phyloP scores from a whole-genome alignment of 257 asterid species.

The Capsicum rhomboideum region DNA sequence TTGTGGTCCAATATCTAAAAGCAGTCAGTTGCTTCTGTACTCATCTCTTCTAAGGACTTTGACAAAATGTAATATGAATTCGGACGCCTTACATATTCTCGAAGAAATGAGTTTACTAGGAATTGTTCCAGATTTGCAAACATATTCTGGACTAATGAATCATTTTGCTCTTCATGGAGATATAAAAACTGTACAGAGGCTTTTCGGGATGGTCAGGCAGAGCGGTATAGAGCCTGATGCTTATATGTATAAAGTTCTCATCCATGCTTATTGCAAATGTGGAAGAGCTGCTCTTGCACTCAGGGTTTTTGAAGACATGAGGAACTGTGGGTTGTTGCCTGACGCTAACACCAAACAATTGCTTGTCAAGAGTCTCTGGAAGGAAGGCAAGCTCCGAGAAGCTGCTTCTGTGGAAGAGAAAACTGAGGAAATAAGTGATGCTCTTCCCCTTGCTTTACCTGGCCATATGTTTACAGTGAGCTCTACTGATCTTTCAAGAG shows the following conservation, averaged over 20 bases:
- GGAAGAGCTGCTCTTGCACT: conserved; percentile 79
- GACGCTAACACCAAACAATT: conserved; percentile 55
- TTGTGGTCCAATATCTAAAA: conserved; percentile 52
- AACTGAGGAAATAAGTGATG: conserved; percentile 35
- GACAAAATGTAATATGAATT: conserved; percentile 65
- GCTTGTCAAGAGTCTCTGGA: conserved; percentile 86
- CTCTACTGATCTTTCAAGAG: conserved; percentile 47
- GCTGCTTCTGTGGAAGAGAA: conserved; percentile 87
- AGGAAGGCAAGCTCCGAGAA: conserved; percentile 85
- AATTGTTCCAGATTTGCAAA: conserved; percentile 58
- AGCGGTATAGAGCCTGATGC: conserved; percentile 74
- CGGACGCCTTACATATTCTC: conserved; percentile 44
- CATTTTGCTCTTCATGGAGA: conserved; percentile 84
- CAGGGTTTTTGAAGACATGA: conserved; percentile 82
- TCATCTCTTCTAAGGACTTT: conserved; percentile 76
- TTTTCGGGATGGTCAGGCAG: conserved; percentile 75
- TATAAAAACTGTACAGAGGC: conserved; percentile 67
- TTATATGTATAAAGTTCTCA: conserved; percentile 77
- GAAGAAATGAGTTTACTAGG: conserved; percentile 80
- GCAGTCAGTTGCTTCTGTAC: conserved; percentile 43
- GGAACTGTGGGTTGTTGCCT: conserved; percentile 38
- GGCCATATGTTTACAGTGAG: conserved; percentile 72
- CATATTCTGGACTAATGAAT: conserved; percentile 81
- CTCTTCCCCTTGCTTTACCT: conserved; percentile 52
- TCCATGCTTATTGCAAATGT: conserved; percentile 78